Conservation (phyloP, 257 asterid genomes). For the Asclepias syriaca region DNA sequence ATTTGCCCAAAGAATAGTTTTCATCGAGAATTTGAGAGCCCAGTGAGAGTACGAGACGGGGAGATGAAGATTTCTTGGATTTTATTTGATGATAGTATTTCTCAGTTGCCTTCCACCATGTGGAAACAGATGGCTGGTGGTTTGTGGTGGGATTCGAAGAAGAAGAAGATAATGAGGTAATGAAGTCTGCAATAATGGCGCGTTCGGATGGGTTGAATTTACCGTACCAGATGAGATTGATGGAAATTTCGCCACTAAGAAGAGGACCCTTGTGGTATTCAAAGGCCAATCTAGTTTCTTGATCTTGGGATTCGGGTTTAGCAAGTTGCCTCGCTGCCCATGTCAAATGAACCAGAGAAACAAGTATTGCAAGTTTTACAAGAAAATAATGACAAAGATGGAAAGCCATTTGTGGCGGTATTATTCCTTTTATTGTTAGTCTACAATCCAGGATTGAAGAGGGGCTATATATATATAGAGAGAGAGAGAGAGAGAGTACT, state of each 20-base stretch:
- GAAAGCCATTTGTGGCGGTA: neutral
- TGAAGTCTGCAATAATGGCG: slow-evolving; percentile 18
- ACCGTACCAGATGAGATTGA: slow-evolving; percentile 28
- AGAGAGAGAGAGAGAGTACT: neutral
- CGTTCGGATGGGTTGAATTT: slow-evolving; percentile 23
- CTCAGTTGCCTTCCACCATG: slow-evolving; percentile 44
- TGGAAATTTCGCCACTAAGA: slow-evolving; percentile 16
- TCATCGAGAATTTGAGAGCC: slow-evolving; percentile 35
- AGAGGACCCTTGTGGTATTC: slow-evolving; percentile 34
- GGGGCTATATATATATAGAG: neutral
- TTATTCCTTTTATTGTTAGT: neutral
- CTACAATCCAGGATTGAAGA: neutral
- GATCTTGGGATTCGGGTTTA: slow-evolving; percentile 13
- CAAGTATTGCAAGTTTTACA: neutral
- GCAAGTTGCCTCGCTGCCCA: neutral
- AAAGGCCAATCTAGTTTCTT: slow-evolving; percentile 18
- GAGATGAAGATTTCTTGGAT: slow-evolving; percentile 25
- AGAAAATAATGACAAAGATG: neutral
- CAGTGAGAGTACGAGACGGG: slow-evolving; percentile 15
- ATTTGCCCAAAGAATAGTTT: slow-evolving; percentile 42
- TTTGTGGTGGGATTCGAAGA: slow-evolving; percentile 11
- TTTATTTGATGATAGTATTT: slow-evolving; percentile 30
- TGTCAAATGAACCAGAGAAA: neutral
- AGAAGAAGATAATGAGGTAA: slow-evolving; percentile 15
- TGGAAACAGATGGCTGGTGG: slow-evolving; percentile 41